Base-by-base conservation (phyloP, 148 eudicot genomes). In the Arbutus unedo region DNA sequence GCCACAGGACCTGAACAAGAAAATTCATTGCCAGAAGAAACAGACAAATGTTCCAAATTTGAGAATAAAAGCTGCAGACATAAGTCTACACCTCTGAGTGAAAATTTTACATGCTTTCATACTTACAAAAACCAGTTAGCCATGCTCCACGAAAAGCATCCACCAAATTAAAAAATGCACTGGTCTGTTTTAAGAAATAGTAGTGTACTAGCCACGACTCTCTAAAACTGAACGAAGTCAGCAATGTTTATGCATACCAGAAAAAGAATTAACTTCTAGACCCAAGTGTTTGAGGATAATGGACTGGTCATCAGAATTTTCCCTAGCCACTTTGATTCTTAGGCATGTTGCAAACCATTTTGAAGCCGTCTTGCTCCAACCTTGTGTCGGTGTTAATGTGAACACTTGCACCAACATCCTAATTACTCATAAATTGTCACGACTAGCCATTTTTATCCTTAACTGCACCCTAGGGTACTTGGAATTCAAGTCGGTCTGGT, bases 1-100 rank as follows among this genome's bases (percentile, higher is more conserved):
- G 99, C 97, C 97, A 96, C 19, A 96, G 91, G 84, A 94, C 84
- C 99, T 96, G 88, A 84, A 66, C 19, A 67, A 78, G 55, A 8
- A 84, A 60, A 56, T 21, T 23, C 67, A 57, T 23, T 9, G 23
- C 47, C 15, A 74, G 71, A 74, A 77, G 45, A 83, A 56, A 62
- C 73, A 73, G 77, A 81, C 72, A 81, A 9, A 45, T 21, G 60
- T 0, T 64, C 64, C 56, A 81, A 51, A n/a, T 43, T 15, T 70
- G 53, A 74, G 54, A 78, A 55, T 82, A 41, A 76, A 70, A 25
- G n/a, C 38, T 53, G n/a, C 7, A 5, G 5, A 53, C 60, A 23
- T 23, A 55, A 54, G 9, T 70, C 19, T 71, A 71, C 7, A 43
- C 49, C 43, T 16, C 43, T 14, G 54, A 48, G 15, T 21, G 59